Evolutionary conservation across 2,329 filamentous ascomycete genomes (phyloP), one percentile per base, ranked within the genome.

Genomic region (Trichoderma polysporum): DNA sequence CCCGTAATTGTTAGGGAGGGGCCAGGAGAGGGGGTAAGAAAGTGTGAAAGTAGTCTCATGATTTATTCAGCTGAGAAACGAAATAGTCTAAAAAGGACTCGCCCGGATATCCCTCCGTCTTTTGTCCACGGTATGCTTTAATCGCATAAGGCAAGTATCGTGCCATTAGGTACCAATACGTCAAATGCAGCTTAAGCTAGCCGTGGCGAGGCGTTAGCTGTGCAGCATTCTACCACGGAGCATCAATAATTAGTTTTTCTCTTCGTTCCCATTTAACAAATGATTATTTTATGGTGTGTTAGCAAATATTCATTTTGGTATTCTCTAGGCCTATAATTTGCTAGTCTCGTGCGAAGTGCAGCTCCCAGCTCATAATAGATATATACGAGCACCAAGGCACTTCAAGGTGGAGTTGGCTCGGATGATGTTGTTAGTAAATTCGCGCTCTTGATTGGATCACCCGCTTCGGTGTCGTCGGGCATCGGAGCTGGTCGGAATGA

Each of bases 401-500:
- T 17, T 2, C n/a, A n/a, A 3, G n/a, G 60, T 64, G 62, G 62
- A 60, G 33, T 6, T 39, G 45, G 27, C 22, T 52, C 60, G 33
- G 15, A 63, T 54, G 41, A 57, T 39, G 50, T 41, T 41, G 72
- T 77, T 77, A 74, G 71, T 77, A 65, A 79, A 79, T 79, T 39
- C 60, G 19, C 65, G 33, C 68, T 56, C 73, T 37, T 76, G 62
- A 81, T 81, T 81, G 79, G 66, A 29, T 25, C 4, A 35, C 22
- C 8, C 22, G 35, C 37, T 29, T 39, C 47, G 25, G 33, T 41
- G 53, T 59, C 41, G 53, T 68, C 33, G 60, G 74, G 73, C 73
- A 72, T 80, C 79, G 80, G 79, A 79, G 78, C 72, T 73, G 77
- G 71, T 78, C 79, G 79, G 79, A 80, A 78, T 78, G 75, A 77